phyloP scores from a whole-genome alignment of 768 basidiomycete genomes.

The Suillus cothurnatus region DNA sequence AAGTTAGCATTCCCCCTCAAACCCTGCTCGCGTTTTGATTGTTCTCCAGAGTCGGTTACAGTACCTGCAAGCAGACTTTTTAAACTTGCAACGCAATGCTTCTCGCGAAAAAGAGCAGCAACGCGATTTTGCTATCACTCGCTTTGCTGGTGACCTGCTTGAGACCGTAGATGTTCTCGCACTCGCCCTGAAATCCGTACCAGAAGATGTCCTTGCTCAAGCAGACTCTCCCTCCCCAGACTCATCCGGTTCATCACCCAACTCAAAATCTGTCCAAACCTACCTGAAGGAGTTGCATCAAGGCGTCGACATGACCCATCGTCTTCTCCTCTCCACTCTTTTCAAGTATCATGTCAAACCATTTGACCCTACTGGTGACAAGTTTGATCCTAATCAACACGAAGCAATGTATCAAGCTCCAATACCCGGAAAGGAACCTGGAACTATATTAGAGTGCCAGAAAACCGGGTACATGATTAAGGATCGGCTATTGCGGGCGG shows the following conservation, averaged over 20 bases:
- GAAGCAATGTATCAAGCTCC: conserved; percentile 96
- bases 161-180: conserved; percentile 90
- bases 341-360: conserved; percentile 91
- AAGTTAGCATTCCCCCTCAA: conserved; percentile 50
- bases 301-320: conserved; percentile 92
- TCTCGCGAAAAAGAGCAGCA: conserved; percentile 91
- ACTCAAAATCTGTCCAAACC: conserved; percentile 53
- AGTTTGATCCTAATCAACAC: conserved; percentile 93
- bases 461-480: conserved; percentile 95
- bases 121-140: conserved; percentile 89
- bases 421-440: conserved; percentile 85
- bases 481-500: conserved; percentile 88
- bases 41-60: conserved; percentile 75
- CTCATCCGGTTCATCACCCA: conserved; percentile 34
- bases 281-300: conserved; percentile 73
- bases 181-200: conserved; percentile 82
- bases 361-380: conserved; percentile 90
- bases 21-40: conserved; percentile 10
- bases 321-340: conserved; percentile 84
- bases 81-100: conserved; percentile 92
- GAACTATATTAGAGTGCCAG: conserved; percentile 88
- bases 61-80: conserved; percentile 93
- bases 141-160: conserved; percentile 87
- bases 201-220: conserved; percentile 44
- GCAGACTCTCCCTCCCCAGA: conserved; percentile 27